A percentile compares a stretch with the other conserved stretches of the same genome.
These are phyloP conservation scores for Backusella australiensis DNA, from an alignment of 192 early-diverging fungal species.

Conservation along the genomic window DNA sequence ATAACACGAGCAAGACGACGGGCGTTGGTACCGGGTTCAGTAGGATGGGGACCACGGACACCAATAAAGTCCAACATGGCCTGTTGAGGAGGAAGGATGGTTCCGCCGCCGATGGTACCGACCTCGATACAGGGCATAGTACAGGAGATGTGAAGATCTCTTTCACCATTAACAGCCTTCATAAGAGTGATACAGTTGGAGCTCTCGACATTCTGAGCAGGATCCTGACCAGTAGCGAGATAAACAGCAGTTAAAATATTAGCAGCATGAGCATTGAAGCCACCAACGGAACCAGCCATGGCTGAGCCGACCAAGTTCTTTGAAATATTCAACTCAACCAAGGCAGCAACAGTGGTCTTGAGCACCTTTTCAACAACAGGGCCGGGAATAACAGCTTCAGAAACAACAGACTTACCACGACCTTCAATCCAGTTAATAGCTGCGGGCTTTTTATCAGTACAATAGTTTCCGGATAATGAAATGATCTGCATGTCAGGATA, in stretches of 20 bases:
- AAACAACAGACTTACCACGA: slow-evolving; percentile 89
- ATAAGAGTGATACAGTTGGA: slow-evolving; percentile 93
- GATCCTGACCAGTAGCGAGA: slow-evolving; percentile 92
- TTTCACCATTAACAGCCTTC: slow-evolving; percentile 76
- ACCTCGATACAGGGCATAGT: slow-evolving; percentile 95
- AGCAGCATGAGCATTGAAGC: slow-evolving; percentile 94
- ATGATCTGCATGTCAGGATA: slow-evolving; percentile 80
- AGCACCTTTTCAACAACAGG: slow-evolving; percentile 75
- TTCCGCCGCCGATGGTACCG: slow-evolving; percentile 92
- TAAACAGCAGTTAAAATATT: slow-evolving; percentile 90
- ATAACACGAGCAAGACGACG: slow-evolving; percentile 84
- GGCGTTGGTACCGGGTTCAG: slow-evolving; percentile 80
- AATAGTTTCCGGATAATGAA: slow-evolving; percentile 90
- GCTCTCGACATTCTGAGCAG: slow-evolving; percentile 93
- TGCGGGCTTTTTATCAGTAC: slow-evolving; percentile 95
- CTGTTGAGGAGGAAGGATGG: slow-evolving; percentile 77
- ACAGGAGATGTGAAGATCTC: slow-evolving; percentile 84
- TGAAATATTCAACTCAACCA: slow-evolving; percentile 78
- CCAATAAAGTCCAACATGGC: slow-evolving; percentile 88
- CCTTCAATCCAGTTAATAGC: slow-evolving; percentile 98
- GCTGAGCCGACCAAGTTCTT: slow-evolving; percentile 94
- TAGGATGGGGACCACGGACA: slow-evolving; percentile 76
- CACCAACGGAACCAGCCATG: slow-evolving; percentile 90
- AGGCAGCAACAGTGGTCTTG: slow-evolving; percentile 78
- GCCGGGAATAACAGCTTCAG: slow-evolving; percentile 83